Percentiles rank a stretch among this genome's conserved stretches.
Conservation (phyloP, 345 rosid genomes). For the Eucalyptus tenuipes region DNA sequence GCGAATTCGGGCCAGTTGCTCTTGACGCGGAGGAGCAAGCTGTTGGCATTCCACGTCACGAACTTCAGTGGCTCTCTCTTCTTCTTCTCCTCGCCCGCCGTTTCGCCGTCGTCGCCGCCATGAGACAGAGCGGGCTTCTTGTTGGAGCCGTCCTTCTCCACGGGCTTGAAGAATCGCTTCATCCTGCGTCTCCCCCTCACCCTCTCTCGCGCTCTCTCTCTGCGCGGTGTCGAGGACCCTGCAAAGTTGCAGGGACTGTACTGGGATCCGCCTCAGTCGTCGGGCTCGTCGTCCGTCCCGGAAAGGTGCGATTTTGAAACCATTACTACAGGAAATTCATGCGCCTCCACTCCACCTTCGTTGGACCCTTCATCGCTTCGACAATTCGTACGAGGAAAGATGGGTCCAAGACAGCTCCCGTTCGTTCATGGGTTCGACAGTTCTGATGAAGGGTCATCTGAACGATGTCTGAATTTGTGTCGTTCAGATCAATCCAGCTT, state of each 20-base stretch:
- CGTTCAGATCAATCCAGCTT: neutral
- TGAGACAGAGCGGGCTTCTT: constrained; percentile 55
- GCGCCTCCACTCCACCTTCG: neutral
- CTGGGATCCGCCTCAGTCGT: neutral
- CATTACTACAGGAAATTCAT: neutral
- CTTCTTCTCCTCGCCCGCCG: constrained; percentile 4
- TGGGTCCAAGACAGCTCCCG: neutral
- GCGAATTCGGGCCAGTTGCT: constrained; percentile 81
- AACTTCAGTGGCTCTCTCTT: constrained; percentile 67
- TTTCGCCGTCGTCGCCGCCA: neutral
- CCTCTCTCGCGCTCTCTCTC: neutral
- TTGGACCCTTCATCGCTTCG: neutral
- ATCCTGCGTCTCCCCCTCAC: constrained; percentile 2
- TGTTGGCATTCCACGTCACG: constrained; percentile 89
- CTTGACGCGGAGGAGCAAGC: constrained; percentile 89
- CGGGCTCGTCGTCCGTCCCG: neutral
- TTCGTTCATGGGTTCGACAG: neutral
- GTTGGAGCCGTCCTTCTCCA: constrained; percentile 66
- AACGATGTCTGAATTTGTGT: neutral
- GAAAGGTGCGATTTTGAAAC: neutral
- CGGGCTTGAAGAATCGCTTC: constrained; percentile 94
- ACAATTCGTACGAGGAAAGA: neutral
- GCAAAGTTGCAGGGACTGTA: neutral
- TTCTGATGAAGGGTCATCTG: neutral
- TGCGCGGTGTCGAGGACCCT: no score